Conservation (phyloP, 2,329 filamentous ascomycete species). For the Pezicula radicicola region DNA sequence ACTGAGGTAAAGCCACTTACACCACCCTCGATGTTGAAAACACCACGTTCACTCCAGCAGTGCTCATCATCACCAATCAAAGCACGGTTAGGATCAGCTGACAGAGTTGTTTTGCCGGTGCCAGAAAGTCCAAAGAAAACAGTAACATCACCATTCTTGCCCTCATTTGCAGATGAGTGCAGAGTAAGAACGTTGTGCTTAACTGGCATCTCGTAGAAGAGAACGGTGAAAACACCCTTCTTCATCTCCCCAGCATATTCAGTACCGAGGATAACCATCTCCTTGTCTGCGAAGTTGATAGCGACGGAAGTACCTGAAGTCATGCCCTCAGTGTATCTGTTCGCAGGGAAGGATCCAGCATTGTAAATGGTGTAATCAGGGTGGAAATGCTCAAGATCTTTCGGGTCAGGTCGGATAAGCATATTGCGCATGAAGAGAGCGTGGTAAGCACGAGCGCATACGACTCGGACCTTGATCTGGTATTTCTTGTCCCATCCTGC, state of each 20-base stretch:
- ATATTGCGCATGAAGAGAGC: conserved; percentile 99
- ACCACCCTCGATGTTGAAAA: conserved; percentile 99
- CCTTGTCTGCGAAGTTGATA: conserved; percentile 99
- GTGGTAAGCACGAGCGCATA: conserved; percentile 98
- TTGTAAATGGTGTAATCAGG: conserved; percentile 99
- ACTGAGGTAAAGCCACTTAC: conserved; percentile 23
- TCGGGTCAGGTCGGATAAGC: conserved; percentile 88
- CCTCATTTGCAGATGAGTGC: conserved; percentile 98
- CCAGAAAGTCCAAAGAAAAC: conserved; percentile 99
- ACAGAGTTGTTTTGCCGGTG: conserved; percentile 97
- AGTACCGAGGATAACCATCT: conserved; percentile 99
- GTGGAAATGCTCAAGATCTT: conserved; percentile 96
- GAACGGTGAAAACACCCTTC: conserved; percentile 97
- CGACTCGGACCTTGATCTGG: conserved; percentile 93
- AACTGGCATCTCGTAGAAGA: conserved; percentile 99
- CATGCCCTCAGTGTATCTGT: conserved; percentile 97
- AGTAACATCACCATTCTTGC: conserved; percentile 89
- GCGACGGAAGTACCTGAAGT: conserved; percentile 96
- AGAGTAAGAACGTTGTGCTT: conserved; percentile 99
- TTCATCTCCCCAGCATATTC: conserved; percentile 99
- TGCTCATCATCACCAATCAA: conserved; percentile 99
- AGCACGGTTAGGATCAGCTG: conserved; percentile 92
- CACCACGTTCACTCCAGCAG: conserved; percentile 94
- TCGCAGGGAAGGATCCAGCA: conserved; percentile 95
- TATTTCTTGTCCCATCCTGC: conserved; percentile 99